Conservation (phyloP, 257 asterid genomes). For the Solanum okadae region DNA sequence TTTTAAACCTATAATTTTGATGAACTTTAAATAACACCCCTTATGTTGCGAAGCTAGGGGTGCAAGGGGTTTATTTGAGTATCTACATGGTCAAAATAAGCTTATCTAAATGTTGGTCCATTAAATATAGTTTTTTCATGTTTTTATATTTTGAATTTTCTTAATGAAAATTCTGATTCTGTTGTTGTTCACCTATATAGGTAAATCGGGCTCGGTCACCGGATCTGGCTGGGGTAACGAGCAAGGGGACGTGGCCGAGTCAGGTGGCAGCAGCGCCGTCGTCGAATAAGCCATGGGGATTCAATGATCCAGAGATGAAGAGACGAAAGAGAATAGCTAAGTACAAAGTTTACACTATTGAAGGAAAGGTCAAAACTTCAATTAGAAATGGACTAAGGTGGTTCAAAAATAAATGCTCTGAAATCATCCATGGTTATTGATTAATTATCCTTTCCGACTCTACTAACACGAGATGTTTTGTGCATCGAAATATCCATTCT, state of each 20-base stretch:
- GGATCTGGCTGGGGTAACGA: conserved; percentile 10
- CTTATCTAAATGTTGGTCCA: background rate
- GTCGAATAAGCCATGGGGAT: conserved; percentile 51
- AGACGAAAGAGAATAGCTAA: conserved; percentile 64
- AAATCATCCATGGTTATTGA: conserved; percentile 61
- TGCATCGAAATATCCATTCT: background rate
- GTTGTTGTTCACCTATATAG: background rate
- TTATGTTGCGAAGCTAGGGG: background rate
- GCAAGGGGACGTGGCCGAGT: background rate
- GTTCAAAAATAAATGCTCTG: conserved; percentile 66
- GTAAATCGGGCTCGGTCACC: conserved; percentile 14
- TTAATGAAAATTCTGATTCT: background rate
- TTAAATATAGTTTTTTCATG: background rate
- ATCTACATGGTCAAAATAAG: background rate
- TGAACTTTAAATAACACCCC: background rate
- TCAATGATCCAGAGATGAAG: conserved; percentile 57
- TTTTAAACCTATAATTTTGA: background rate
- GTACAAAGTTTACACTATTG: conserved; percentile 63
- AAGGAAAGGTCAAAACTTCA: conserved; percentile 71
- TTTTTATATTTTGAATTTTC: background rate
- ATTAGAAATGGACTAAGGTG: conserved; percentile 60
- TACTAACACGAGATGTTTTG: background rate
- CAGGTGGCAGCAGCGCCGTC: conserved; percentile 15
- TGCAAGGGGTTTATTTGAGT: background rate
- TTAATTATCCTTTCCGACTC: background rate